Percentiles rank a stretch among this genome's conserved stretches.
Conservation (phyloP, 176 grass and related monocot species). For the Cenchrus americanus region DNA sequence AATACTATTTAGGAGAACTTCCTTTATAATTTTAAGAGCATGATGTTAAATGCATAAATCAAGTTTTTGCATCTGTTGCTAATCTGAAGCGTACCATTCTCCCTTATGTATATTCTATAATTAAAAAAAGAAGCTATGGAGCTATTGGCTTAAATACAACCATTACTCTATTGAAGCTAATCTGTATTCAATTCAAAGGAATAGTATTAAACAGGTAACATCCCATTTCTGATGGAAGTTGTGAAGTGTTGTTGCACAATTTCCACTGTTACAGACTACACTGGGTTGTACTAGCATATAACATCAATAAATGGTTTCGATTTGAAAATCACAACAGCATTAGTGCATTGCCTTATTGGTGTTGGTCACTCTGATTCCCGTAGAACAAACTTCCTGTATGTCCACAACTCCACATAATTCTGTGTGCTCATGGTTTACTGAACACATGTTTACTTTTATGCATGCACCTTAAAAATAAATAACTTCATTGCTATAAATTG, state of each 20-base stretch:
- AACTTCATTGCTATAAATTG: neutral
- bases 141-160: neutral
- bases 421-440: neutral
- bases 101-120: neutral
- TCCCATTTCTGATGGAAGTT: neutral
- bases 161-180: neutral
- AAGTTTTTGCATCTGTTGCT: neutral
- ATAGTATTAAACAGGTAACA: neutral
- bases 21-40: neutral
- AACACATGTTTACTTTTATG: neutral
- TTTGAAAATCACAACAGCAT: neutral
- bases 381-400: neutral
- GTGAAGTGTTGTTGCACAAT: neutral
- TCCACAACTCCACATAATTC: too few species aligned
- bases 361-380: neutral
- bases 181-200: neutral
- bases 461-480: neutral
- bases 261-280: neutral
- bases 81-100: neutral
- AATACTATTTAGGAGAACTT: neutral
- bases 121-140: neutral
- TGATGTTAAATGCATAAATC: neutral
- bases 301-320: neutral
- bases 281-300: neutral
- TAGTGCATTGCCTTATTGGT: neutral